A percentile compares a stretch with the other conserved stretches of the same genome.
Conservation (phyloP, 208 protist genomes). For the Jaenimonas drosophilae region DNA sequence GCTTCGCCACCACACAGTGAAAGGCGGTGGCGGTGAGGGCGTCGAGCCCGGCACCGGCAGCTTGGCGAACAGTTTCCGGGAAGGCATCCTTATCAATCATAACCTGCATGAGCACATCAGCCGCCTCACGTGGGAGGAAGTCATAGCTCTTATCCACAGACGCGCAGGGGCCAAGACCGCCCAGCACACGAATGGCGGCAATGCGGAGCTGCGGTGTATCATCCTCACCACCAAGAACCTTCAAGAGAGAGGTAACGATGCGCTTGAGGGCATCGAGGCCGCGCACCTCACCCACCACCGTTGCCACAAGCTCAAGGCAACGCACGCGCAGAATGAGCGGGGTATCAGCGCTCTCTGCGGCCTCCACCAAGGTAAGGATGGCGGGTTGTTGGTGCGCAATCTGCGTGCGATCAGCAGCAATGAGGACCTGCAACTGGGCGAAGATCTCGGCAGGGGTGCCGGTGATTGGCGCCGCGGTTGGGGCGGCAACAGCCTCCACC, state of each 20-base stretch:
- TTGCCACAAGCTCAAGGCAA: constrained; percentile 60
- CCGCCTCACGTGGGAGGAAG: constrained; percentile 75
- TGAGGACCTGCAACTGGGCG: constrained; percentile 44
- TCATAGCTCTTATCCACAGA: constrained; percentile 73
- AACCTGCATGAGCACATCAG: constrained; percentile 85
- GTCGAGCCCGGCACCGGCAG: constrained; percentile 63
- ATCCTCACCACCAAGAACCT: constrained; percentile 63
- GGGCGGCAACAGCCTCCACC: constrained; percentile 2
- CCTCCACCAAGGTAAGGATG: constrained; percentile 40
- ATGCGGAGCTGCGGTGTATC: constrained; percentile 67
- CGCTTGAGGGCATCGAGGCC: constrained; percentile 67
- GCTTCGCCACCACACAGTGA: constrained; percentile 66
- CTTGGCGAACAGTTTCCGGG: constrained; percentile 41
- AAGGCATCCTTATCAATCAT: constrained; percentile 77
- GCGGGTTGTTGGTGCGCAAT: constrained; percentile 47
- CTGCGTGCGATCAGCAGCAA: constrained; percentile 28
- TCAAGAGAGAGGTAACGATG: constrained; percentile 67
- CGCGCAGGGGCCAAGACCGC: constrained; percentile 62
- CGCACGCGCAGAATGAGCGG: constrained; percentile 67
- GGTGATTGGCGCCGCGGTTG: constrained; percentile 6
- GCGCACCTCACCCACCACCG: constrained; percentile 40
- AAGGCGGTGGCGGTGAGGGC: constrained; percentile 60
- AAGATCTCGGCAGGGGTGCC: constrained; percentile 51
- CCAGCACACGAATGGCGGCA: constrained; percentile 68
- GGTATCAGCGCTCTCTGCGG: constrained; percentile 46